Evolutionary conservation across 169 alveolate species (phyloP).

Genomic region (Plasmodium vinckei): DNA sequence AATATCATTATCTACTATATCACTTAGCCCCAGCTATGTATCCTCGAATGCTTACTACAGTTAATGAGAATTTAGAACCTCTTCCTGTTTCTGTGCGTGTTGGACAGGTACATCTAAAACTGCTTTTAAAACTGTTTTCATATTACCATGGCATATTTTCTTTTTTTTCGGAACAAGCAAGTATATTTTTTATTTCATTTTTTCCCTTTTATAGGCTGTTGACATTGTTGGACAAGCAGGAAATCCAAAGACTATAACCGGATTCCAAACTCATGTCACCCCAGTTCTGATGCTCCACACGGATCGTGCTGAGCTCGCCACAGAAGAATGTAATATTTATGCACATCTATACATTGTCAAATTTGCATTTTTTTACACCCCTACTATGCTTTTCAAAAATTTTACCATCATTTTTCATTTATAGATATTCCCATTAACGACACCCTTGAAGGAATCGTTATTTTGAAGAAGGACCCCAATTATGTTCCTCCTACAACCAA

Average conservation of each 20-base stretch:
- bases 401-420: background rate
- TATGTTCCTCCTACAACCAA: constrained; percentile 57
- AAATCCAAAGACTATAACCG: constrained; percentile 96
- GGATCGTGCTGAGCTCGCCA: constrained; percentile 95
- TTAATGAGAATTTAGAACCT: constrained; percentile 93
- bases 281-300: constrained; percentile 96
- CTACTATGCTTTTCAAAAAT: constrained; percentile 17
- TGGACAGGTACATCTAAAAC: constrained; percentile 69
- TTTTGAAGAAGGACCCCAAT: constrained; percentile 76
- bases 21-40: constrained; percentile 95
- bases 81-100: constrained; percentile 90
- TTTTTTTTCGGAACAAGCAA: background rate
- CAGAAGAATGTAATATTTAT: constrained; percentile 89
- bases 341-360: background rate
- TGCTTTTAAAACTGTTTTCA: background rate
- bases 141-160: background rate
- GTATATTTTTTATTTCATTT: background rate
- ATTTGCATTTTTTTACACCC: background rate
- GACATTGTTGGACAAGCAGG: constrained; percentile 99
- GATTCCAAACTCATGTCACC: constrained; percentile 98
- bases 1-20: constrained; percentile 93
- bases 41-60: constrained; percentile 91
- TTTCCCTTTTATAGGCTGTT: constrained; percentile 86
- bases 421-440: constrained; percentile 73
- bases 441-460: constrained; percentile 77